phyloP scores from a whole-genome alignment of 768 basidiomycete species.

The Infundibulicybe gibba region DNA sequence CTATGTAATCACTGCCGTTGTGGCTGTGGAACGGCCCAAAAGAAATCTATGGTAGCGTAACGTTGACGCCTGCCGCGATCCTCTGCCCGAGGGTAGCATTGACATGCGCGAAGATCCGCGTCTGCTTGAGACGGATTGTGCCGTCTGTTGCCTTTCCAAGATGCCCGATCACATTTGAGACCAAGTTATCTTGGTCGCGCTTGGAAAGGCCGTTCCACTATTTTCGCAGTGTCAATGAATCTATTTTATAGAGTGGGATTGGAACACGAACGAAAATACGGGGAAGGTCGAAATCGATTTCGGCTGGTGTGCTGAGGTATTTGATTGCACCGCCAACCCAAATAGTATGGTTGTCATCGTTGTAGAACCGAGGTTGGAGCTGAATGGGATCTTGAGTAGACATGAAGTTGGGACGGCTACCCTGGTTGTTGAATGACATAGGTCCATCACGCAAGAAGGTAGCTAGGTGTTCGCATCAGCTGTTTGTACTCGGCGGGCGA shows the following conservation, averaged over 20 bases:
- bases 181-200: slow-evolving; percentile 29
- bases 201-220: slow-evolving; percentile 29
- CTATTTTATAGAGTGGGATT: neutral
- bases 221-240: neutral
- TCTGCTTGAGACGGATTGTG: slow-evolving; percentile 25
- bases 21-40: too few relatives aligned
- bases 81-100: slow-evolving; percentile 28
- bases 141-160: slow-evolving; percentile 26
- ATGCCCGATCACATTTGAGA: slow-evolving; percentile 34
- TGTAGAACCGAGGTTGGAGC: slow-evolving; percentile 26
- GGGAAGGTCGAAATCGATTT: slow-evolving; percentile 36
- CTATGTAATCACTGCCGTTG: too few relatives aligned
- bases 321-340: slow-evolving; percentile 38
- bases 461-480: slow-evolving; percentile 13
- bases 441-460: slow-evolving; percentile 35
- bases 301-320: slow-evolving; percentile 27
- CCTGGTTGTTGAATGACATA: slow-evolving; percentile 32
- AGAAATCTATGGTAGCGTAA: slow-evolving; percentile 3
- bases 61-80: slow-evolving; percentile 28
- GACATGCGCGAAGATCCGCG: slow-evolving; percentile 31
- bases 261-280: slow-evolving; percentile 21
- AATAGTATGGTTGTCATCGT: slow-evolving; percentile 34
- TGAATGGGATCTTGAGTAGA: slow-evolving; percentile 30
- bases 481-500: too few relatives aligned
- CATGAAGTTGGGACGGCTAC: slow-evolving; percentile 33